phyloP scores from a whole-genome alignment of 495 filamentous ascomycete genomes.

The Xylaria sp. region DNA sequence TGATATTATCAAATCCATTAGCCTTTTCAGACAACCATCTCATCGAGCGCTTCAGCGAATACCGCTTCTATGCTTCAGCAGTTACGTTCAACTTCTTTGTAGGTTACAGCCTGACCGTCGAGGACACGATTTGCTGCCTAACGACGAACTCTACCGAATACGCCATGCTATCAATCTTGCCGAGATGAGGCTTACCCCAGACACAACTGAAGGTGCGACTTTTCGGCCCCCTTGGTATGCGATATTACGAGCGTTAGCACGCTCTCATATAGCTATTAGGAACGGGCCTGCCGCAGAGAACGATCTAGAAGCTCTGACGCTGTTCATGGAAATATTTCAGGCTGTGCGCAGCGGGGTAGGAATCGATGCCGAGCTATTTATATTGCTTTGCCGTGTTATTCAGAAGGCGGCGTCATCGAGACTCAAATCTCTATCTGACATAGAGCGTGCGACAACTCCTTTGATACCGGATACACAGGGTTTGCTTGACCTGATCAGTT shows the following conservation, averaged over 20 bases:
- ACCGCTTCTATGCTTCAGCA: conserved; percentile 41
- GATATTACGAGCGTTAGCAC: conserved; percentile 39
- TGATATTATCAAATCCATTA: conserved; percentile 22
- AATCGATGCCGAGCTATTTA: conserved; percentile 34
- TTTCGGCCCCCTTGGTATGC: conserved; percentile 37
- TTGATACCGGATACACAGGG: conserved; percentile 18
- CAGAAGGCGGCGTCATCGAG: conserved; percentile 33
- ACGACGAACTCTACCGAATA: conserved; percentile 30
- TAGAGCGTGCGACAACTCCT: not conserved
- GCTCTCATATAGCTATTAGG: conserved; percentile 32
- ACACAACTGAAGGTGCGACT: conserved; percentile 37
- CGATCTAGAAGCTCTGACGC: conserved; percentile 30
- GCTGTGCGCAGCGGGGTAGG: conserved; percentile 24
- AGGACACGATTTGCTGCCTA: conserved; percentile 23
- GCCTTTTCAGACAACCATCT: conserved; percentile 30
- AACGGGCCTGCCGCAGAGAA: conserved; percentile 33
- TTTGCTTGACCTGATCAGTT: conserved; percentile 20
- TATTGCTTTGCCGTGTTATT: conserved; percentile 35
- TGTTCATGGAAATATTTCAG: conserved; percentile 31
- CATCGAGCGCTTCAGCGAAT: conserved; percentile 31
- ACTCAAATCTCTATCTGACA: conserved; percentile 3
- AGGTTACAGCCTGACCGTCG: conserved; percentile 33
- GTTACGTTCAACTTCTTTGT: conserved; percentile 51
- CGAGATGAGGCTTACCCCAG: conserved; percentile 28
- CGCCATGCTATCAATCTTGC: conserved; percentile 39